Evolutionary conservation across 306 rosid species (phyloP), one percentile per base, ranked within the genome.

Genomic region (Acacia melanoxylon): DNA sequence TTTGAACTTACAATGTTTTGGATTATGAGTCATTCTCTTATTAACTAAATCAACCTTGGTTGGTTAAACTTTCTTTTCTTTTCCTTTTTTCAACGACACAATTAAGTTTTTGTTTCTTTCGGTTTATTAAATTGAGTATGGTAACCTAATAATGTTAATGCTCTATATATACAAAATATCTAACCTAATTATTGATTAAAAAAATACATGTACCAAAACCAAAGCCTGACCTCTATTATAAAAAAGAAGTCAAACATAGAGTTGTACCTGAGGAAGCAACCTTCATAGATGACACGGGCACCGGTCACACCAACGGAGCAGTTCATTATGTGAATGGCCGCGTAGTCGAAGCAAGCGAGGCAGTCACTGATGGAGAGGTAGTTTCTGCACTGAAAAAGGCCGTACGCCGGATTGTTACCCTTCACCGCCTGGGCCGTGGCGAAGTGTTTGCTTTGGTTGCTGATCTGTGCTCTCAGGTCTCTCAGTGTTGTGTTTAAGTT

Each of bases 351-450:
- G 35, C 67, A 61, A 11, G 35, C 19, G 16, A 61, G 35, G 35
- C 67, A 61, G 11, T 61, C 67, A 0, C 5, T 11, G 17, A 24
- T 25, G 67, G 67, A 61, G 35, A 61, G 67, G 33, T 61, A 61
- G 67, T 61, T 61, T 61, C 67, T 61, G 67, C 67, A 61, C 35
- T 61, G 67, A 24, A 61, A 61, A 25, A 61, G 67, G 17, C 67
- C 67, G 2, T 61, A 61, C 7, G 35, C 67, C 3, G 67, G 67
- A 61, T 61, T 61, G 67, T 61, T 61, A 24, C 67, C 67, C 35
- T 25, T 61, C 67, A 61, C 67, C 0, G 67, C 67, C 35, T 61
- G 67, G 17, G 67, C 67, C 35, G 67, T 61, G 1, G 35, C 35
- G 1, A 61, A 61, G 35, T 61, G 35, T 3, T 61, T 61, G 27